phyloP scores from a whole-genome alignment of 345 rosid species.

The Ailanthus altissimus region DNA sequence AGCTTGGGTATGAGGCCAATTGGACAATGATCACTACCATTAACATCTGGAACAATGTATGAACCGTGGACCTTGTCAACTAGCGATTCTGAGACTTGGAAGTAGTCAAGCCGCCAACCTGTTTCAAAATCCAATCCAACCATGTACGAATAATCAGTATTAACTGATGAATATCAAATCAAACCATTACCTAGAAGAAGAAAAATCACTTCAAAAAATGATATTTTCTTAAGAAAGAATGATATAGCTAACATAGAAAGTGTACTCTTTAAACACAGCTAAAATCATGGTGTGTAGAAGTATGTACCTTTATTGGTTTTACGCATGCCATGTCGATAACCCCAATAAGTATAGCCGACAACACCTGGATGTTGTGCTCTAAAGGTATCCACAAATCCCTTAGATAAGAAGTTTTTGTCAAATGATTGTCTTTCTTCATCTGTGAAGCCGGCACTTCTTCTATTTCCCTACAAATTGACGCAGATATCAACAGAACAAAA shows the following conservation, averaged over 20 bases:
- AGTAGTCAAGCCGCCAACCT: constrained; percentile 99
- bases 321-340: constrained; percentile 77
- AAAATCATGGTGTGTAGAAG: background rate
- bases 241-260: background rate
- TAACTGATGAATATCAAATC: background rate
- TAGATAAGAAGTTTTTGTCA: constrained; percentile 67
- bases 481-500: background rate
- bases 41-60: constrained; percentile 78
- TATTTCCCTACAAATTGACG: constrained; percentile 64
- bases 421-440: constrained; percentile 84
- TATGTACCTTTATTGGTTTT: constrained; percentile 76
- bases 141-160: background rate
- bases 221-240: background rate
- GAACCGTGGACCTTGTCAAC: constrained; percentile 81
- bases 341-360: constrained; percentile 96
- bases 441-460: constrained; percentile 92
- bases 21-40: constrained; percentile 92
- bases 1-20: constrained; percentile 72
- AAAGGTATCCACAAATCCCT: constrained; percentile 88
- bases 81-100: constrained; percentile 80
- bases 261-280: background rate
- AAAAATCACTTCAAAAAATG: background rate
- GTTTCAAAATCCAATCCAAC: constrained; percentile 22
- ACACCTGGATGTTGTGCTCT: constrained; percentile 81
- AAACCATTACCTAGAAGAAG: background rate